These are phyloP conservation scores for Graphium sp. DNA, from an alignment of 2,329 filamentous ascomycete genomes.

Conservation along the genomic window DNA sequence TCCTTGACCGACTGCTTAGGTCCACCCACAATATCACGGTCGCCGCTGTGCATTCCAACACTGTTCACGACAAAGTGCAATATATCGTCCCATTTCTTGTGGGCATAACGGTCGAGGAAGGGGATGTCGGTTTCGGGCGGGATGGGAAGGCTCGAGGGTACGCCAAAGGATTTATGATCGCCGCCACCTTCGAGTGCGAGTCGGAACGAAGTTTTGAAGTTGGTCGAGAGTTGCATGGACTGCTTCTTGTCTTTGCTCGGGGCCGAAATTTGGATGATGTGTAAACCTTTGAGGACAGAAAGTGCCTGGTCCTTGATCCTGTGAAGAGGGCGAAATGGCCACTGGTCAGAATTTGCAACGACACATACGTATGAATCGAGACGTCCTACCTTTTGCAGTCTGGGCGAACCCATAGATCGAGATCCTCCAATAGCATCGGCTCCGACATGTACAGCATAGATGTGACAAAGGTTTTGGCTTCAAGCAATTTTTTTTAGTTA, in stretches of 20 bases:
- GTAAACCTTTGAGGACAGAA: slow-evolving; percentile 65
- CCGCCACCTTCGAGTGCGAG: slow-evolving; percentile 79
- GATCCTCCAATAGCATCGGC: slow-evolving; percentile 60
- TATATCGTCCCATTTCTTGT: slow-evolving; percentile 87
- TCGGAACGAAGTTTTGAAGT: slow-evolving; percentile 71
- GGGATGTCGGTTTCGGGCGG: slow-evolving; percentile 47
- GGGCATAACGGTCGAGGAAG: slow-evolving; percentile 72
- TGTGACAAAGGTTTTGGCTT: slow-evolving; percentile 93
- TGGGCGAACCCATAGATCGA: slow-evolving; percentile 75
- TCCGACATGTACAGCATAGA: slow-evolving; percentile 79
- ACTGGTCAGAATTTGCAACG: neutral
- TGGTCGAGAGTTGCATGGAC: slow-evolving; percentile 60
- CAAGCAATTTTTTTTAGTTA: neutral
- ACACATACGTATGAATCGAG: neutral
- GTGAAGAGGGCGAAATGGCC: slow-evolving; percentile 6
- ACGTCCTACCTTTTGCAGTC: slow-evolving; percentile 24
- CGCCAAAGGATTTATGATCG: slow-evolving; percentile 75
- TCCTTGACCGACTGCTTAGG: slow-evolving; percentile 70
- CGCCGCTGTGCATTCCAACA: slow-evolving; percentile 35
- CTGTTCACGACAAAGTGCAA: slow-evolving; percentile 86
- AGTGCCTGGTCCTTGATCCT: slow-evolving; percentile 75
- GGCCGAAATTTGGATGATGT: slow-evolving; percentile 58
- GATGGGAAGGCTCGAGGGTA: slow-evolving; percentile 52
- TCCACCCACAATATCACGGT: slow-evolving; percentile 27
- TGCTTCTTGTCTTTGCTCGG: slow-evolving; percentile 45